Conservation (phyloP, 1,284 basidiomycete species). For the Moniliophthora roreri region DNA sequence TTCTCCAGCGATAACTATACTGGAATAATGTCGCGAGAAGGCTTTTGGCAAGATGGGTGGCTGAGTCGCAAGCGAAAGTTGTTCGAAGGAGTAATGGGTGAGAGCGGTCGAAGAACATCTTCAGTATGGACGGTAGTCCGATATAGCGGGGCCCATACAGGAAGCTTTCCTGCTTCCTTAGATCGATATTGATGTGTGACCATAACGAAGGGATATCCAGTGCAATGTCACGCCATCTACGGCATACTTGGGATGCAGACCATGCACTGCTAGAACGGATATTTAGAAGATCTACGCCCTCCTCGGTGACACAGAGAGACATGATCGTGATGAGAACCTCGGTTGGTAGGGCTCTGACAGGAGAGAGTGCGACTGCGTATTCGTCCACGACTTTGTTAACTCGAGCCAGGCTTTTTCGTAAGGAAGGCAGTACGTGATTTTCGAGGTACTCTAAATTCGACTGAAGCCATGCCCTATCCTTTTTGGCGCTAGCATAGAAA, state of each 20-base stretch:
- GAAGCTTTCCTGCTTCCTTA: constrained; percentile 1
- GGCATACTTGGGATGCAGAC: neutral
- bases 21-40: neutral
- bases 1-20: neutral
- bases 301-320: neutral
- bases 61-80: neutral
- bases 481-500: neutral
- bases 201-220: neutral
- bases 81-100: neutral
- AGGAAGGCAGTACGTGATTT: neutral
- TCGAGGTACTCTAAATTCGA: neutral
- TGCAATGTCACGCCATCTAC: neutral
- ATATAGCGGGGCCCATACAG: neutral
- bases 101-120: neutral
- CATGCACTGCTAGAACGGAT: neutral
- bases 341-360: neutral
- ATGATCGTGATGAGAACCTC: neutral
- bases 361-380: neutral
- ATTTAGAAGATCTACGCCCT: neutral
- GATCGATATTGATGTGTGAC: neutral
- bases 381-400: neutral
- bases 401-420: neutral
- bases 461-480: neutral
- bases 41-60: neutral
- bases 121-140: neutral